These are phyloP conservation scores for Chenopodium quinoa DNA, from an alignment of 148 eudicot species.

Conservation along the genomic window DNA sequence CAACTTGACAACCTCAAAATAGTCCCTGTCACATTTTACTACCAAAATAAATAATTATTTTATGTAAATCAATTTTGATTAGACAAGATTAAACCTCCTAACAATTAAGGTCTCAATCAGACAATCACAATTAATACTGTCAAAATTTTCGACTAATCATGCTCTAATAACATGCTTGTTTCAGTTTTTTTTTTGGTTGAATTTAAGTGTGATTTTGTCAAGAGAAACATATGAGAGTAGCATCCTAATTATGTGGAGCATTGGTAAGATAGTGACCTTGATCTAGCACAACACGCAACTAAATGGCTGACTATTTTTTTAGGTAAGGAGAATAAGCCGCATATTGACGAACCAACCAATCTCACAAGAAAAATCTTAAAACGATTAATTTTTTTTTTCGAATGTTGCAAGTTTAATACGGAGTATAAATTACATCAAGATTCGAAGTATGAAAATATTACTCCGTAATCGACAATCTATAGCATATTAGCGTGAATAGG, in stretches of 20 bases:
- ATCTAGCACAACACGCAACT: no score
- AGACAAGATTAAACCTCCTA: not conserved
- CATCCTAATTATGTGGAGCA: not conserved
- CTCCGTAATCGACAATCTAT: not conserved
- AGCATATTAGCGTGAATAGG: not conserved
- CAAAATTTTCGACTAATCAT: not conserved
- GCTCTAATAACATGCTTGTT: not conserved
- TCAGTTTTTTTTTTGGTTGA: not conserved
- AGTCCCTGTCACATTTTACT: not conserved
- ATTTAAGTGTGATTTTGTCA: not conserved
- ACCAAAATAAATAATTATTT: not conserved
- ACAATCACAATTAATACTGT: not conserved
- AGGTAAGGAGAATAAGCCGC: no score
- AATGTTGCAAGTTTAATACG: no score
- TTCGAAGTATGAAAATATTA: no score
- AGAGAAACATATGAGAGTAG: not conserved
- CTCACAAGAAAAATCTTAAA: no score
- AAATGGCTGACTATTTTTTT: no score
- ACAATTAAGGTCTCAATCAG: not conserved
- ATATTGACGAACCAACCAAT: no score
- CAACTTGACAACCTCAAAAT: constrained; percentile 13
- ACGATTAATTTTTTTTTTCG: no score
- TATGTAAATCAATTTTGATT: no score
- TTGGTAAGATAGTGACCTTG: not conserved
- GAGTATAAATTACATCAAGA: no score